Evolutionary conservation across 768 basidiomycete genomes (phyloP).

Genomic region (Russula compacta): DNA sequence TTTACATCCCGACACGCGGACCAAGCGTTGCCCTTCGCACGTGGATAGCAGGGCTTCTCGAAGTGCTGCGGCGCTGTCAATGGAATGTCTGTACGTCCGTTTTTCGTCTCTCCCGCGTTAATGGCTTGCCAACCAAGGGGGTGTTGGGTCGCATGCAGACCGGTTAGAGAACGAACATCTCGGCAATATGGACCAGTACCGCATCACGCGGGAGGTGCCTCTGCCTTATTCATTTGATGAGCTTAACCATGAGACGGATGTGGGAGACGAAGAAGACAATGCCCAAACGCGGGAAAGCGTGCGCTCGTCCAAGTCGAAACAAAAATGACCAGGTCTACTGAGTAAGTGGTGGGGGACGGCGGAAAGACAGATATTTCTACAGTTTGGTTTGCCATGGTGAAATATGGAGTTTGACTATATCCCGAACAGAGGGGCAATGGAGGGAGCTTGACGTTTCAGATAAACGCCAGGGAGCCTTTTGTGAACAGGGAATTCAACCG

Average conservation of each 20-base stretch:
- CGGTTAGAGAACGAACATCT: constrained; percentile 88
- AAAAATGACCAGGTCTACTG: neutral
- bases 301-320: neutral
- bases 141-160: constrained; percentile 30
- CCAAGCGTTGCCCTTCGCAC: constrained; percentile 44
- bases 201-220: constrained; percentile 77
- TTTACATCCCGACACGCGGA: constrained; percentile 54
- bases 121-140: neutral
- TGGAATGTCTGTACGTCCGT: constrained; percentile 85
- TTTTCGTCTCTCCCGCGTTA: neutral
- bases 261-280: constrained; percentile 29
- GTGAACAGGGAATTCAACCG: too few relatives aligned
- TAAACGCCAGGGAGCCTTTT: too few relatives aligned
- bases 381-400: neutral
- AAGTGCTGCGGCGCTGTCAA: constrained; percentile 71
- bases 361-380: neutral
- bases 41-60: constrained; percentile 62
- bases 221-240: constrained; percentile 63
- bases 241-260: constrained; percentile 35
- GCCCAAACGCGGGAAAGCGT: neutral
- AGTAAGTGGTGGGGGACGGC: neutral
- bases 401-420: neutral
- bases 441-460: neutral
- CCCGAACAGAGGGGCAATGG: neutral
- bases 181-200: constrained; percentile 89